Conservation (phyloP, 306 rosid genomes). For the Cucumis melo region DNA sequence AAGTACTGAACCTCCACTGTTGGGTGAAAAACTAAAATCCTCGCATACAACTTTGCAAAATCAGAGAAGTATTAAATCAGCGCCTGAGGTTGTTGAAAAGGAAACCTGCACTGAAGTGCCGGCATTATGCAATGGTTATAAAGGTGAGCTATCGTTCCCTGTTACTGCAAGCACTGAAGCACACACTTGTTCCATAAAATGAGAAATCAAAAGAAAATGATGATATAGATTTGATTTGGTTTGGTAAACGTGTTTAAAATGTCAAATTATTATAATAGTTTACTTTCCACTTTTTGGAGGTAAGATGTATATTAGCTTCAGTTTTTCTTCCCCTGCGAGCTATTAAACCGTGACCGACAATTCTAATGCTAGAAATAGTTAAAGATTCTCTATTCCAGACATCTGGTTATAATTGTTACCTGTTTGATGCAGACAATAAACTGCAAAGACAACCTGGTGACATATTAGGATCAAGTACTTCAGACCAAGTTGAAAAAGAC, state of each 20-base stretch:
- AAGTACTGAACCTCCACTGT: constrained; percentile 35
- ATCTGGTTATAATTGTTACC: constrained; percentile 14
- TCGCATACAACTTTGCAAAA: constrained; percentile 26
- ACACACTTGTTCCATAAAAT: background rate
- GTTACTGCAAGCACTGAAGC: background rate
- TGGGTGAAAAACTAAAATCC: constrained; percentile 41
- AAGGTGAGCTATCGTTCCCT: constrained; percentile 40
- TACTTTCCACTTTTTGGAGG: background rate
- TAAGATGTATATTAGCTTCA: too few species aligned
- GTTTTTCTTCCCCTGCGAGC: background rate
- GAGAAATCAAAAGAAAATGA: background rate
- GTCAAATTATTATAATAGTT: background rate
- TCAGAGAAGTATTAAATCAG: constrained; percentile 31
- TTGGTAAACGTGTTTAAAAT: background rate
- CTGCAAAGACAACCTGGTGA: constrained; percentile 33
- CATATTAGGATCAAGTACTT: constrained; percentile 46
- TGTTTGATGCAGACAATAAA: constrained; percentile 42
- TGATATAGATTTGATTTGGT: background rate
- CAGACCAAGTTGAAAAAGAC: constrained; percentile 36
- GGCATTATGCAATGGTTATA: constrained; percentile 28
- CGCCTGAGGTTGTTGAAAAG: constrained; percentile 19
- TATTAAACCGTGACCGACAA: background rate
- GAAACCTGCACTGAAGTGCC: constrained; percentile 26
- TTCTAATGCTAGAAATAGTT: background rate
- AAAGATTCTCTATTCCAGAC: background rate